Conservation (phyloP, 352 stramenopile species). For the Phytopythium ostracodes region DNA sequence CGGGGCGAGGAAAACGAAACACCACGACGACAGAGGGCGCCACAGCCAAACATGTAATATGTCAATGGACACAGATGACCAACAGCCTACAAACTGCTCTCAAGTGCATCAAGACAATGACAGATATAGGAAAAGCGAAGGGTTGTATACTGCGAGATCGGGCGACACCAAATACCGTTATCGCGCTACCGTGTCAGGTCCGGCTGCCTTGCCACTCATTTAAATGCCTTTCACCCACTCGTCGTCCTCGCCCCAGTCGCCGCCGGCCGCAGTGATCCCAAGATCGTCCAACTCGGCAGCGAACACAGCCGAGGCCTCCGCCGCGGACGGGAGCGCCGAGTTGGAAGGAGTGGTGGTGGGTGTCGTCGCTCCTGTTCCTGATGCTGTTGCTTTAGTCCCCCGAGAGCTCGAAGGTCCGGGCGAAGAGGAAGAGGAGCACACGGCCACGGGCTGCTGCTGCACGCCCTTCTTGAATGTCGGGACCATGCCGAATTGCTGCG, state of each 20-base stretch:
- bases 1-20: background rate
- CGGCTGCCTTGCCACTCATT: background rate
- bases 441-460: slow-evolving; percentile 24
- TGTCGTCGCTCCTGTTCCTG: background rate
- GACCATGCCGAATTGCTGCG: slow-evolving; percentile 83
- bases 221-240: slow-evolving; percentile 78
- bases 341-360: background rate
- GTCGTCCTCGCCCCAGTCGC: slow-evolving; percentile 78
- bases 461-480: slow-evolving; percentile 69
- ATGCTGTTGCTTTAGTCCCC: slow-evolving; percentile 1
- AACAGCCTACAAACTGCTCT: no score
- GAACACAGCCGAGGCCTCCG: slow-evolving; percentile 49
- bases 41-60: background rate
- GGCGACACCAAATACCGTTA: slow-evolving; percentile 3
- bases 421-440: slow-evolving; percentile 11
- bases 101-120: background rate
- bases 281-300: slow-evolving; percentile 68
- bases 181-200: background rate
- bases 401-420: slow-evolving; percentile 6
- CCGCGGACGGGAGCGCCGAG: slow-evolving; percentile 22
- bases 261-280: slow-evolving; percentile 25
- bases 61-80: background rate
- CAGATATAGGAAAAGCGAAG: background rate
- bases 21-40: background rate
- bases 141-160: background rate